These are phyloP conservation scores for Thozetella sp. DNA, from an alignment of 495 filamentous ascomycete species.

Conservation along the genomic window DNA sequence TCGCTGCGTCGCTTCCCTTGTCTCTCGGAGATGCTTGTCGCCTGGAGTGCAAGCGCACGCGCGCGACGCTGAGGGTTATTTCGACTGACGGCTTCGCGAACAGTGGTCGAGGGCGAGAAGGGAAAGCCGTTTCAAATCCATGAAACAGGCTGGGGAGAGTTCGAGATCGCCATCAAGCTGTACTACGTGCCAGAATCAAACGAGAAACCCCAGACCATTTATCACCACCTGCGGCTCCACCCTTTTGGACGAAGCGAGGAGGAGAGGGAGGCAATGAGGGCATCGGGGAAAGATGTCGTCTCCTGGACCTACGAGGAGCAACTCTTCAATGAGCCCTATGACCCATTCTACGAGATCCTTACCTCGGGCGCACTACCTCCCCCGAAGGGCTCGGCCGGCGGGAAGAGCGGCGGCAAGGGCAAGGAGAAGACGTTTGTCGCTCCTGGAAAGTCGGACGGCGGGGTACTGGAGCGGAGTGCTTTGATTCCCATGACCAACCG, in stretches of 20 bases:
- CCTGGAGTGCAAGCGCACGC: too few species aligned
- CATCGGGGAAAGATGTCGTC: constrained; percentile 64
- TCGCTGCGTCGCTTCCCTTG: too few species aligned
- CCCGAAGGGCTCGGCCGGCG: constrained; percentile 20
- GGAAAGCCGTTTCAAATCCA: constrained; percentile 80
- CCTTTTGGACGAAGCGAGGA: constrained; percentile 79
- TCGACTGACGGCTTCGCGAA: too few species aligned
- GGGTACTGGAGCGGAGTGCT: constrained; percentile 62
- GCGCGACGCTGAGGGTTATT: too few species aligned
- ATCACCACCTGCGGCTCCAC: constrained; percentile 88
- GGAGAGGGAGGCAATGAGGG: constrained; percentile 66
- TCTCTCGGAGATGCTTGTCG: too few species aligned
- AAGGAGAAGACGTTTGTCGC: constrained; percentile 10
- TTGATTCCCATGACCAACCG: constrained; percentile 68
- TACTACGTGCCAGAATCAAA: constrained; percentile 83
- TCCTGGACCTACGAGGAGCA: constrained; percentile 87
- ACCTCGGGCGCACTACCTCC: constrained; percentile 60
- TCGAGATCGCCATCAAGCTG: constrained; percentile 90
- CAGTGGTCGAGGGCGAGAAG: constrained; percentile 59
- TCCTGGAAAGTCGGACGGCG: constrained; percentile 34
- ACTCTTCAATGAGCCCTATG: constrained; percentile 94
- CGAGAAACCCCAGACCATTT: constrained; percentile 90
- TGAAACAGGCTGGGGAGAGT: constrained; percentile 98
- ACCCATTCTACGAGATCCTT: constrained; percentile 81
- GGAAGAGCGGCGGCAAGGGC: constrained; percentile 24